Conservation (phyloP, 768 basidiomycete genomes). For the Trametes meyenii region DNA sequence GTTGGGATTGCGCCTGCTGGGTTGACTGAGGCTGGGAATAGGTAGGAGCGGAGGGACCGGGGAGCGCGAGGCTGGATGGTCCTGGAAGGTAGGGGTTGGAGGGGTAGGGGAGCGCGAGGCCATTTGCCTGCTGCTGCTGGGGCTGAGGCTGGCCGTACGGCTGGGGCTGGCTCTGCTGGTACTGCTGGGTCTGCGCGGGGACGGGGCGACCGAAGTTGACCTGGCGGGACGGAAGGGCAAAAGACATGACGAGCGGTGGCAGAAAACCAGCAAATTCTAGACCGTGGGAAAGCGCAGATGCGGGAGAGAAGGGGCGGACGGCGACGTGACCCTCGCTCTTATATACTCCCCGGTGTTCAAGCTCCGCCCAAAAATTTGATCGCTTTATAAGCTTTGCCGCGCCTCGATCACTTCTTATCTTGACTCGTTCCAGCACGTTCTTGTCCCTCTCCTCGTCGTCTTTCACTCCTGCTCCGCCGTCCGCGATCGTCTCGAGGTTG, state of each 20-base stretch:
- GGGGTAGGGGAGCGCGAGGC: conserved; percentile 56
- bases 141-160: conserved; percentile 46
- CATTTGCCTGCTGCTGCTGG: conserved; percentile 42
- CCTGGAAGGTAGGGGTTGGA: conserved; percentile 49
- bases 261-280: conserved; percentile 9
- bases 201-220: conserved; percentile 72
- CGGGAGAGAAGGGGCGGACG: conserved; percentile 12
- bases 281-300: conserved; percentile 29
- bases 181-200: conserved; percentile 38
- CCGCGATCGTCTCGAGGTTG: too few relatives aligned
- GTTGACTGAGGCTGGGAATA: conserved; percentile 26
- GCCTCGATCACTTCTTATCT: conserved; percentile 20
- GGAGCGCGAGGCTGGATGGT: conserved; percentile 49
- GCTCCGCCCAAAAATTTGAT: conserved; percentile 26
- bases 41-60: conserved; percentile 59
- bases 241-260: conserved; percentile 44
- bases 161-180: conserved; percentile 46
- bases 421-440: conserved; percentile 21
- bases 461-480: neutral
- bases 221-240: conserved; percentile 76
- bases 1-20: conserved; percentile 29
- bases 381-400: conserved; percentile 21
- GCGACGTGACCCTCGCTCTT: conserved; percentile 10
- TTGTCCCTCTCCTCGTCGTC: conserved; percentile 8
- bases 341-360: conserved; percentile 22